Percentiles rank a stretch among this genome's conserved stretches.
Conservation (phyloP, 805 yeast genomes). For the Ogataea corticis region DNA sequence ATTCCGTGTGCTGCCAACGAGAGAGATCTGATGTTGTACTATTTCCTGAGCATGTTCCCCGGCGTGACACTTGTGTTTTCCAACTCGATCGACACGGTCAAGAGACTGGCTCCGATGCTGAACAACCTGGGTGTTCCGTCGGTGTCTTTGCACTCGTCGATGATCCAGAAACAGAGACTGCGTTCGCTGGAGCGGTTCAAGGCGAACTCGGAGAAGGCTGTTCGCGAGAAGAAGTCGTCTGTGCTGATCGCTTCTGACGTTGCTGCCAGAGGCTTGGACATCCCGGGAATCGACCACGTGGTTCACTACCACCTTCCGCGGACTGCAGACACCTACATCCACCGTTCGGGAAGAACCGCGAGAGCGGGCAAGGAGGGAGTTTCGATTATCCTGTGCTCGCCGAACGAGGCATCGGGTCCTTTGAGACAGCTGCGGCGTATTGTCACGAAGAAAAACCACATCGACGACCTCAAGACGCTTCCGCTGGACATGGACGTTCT, state of each 20-base stretch:
- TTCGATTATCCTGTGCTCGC: slow-evolving; percentile 89
- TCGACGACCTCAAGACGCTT: slow-evolving; percentile 60
- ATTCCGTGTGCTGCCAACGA: slow-evolving; percentile 90
- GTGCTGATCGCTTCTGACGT: slow-evolving; percentile 94
- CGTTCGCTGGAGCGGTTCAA: slow-evolving; percentile 81
- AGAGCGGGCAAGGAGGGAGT: slow-evolving; percentile 94
- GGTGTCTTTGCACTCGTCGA: slow-evolving; percentile 85
- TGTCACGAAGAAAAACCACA: slow-evolving; percentile 37
- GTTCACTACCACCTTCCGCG: slow-evolving; percentile 95
- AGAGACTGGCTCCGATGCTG: slow-evolving; percentile 75
- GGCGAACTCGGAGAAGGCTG: slow-evolving; percentile 38
- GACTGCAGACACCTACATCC: slow-evolving; percentile 91
- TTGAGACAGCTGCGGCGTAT: slow-evolving; percentile 70
- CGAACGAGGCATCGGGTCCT: slow-evolving; percentile 91
- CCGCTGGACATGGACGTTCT: slow-evolving; percentile 78
- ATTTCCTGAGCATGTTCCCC: slow-evolving; percentile 81
- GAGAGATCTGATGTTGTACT: slow-evolving; percentile 86
- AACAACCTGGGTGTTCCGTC: slow-evolving; percentile 66
- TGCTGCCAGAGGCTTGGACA: slow-evolving; percentile 97
- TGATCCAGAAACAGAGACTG: slow-evolving; percentile 92
- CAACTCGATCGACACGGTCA: slow-evolving; percentile 93
- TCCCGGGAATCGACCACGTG: slow-evolving; percentile 87
- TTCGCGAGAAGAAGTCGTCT: slow-evolving; percentile 48
- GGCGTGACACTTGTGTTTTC: slow-evolving; percentile 91
- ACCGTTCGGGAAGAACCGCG: slow-evolving; percentile 98